These are phyloP conservation scores for Brettanomyces anomalus DNA, from an alignment of 805 yeast species.

Conservation along the genomic window DNA sequence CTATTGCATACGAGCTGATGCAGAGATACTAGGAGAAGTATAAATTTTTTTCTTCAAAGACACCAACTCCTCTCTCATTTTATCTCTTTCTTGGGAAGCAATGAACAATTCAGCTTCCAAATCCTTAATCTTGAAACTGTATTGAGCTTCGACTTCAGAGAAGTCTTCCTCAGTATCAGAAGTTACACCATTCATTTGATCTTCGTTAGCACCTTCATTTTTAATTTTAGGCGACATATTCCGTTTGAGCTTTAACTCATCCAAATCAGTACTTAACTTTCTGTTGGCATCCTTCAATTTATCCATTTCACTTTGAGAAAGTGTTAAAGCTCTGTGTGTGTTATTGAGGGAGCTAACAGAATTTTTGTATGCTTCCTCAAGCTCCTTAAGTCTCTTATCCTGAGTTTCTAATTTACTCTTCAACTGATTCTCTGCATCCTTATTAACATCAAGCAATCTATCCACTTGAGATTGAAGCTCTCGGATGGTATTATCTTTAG, in stretches of 20 bases:
- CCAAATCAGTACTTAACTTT: conserved; percentile 54
- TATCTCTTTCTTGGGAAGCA: conserved; percentile 76
- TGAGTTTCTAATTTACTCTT: conserved; percentile 21
- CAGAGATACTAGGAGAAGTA: conserved; percentile 7
- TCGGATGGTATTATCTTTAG: conserved; percentile 7
- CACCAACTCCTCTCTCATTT: conserved; percentile 53
- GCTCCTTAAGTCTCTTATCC: conserved; percentile 17
- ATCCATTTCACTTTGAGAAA: conserved; percentile 64
- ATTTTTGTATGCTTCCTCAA: conserved; percentile 62
- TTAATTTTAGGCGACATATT: neutral
- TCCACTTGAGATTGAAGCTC: conserved; percentile 49
- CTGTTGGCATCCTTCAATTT: conserved; percentile 49
- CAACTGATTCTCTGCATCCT: conserved; percentile 24
- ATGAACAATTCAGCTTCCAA: conserved; percentile 78
- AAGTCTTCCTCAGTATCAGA: conserved; percentile 19
- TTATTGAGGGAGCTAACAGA: conserved; percentile 66
- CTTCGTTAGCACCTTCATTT: conserved; percentile 1
- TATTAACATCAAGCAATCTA: conserved; percentile 40
- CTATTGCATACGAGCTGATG: neutral
- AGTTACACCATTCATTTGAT: conserved; percentile 4
- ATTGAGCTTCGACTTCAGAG: conserved; percentile 40
- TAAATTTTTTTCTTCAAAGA: conserved; percentile 49
- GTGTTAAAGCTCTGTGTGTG: conserved; percentile 63
- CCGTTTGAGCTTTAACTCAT: conserved; percentile 46
- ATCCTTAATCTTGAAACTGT: conserved; percentile 68